Evolutionary conservation across 2,329 filamentous ascomycete genomes (phyloP).

Genomic region (Diaporthe vaccinii): DNA sequence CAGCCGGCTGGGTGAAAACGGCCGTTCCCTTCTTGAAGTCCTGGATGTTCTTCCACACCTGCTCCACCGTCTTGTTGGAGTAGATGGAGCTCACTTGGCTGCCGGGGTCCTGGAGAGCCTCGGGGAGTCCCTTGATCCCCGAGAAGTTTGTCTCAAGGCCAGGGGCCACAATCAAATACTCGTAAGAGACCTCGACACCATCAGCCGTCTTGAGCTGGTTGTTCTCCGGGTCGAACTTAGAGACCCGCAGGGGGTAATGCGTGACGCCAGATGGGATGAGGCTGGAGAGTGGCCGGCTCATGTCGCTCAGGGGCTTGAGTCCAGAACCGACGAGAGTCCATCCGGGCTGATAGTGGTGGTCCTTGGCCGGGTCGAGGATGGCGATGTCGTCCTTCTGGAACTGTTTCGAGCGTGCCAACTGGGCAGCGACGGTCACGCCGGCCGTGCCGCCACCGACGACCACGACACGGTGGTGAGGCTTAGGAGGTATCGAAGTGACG

Average conservation of each 20-base stretch:
- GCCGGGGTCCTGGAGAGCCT: slow-evolving; percentile 50
- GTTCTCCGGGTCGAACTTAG: slow-evolving; percentile 52
- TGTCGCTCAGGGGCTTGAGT: slow-evolving; percentile 48
- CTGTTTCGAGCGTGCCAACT: slow-evolving; percentile 43
- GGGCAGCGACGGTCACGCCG: slow-evolving; percentile 43
- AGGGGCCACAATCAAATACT: slow-evolving; percentile 54
- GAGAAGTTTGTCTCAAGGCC: slow-evolving; percentile 54
- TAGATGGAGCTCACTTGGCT: slow-evolving; percentile 55
- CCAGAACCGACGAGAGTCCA: slow-evolving; percentile 56
- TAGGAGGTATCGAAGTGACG: slow-evolving; percentile 41
- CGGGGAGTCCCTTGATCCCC: slow-evolving; percentile 51
- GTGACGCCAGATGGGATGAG: slow-evolving; percentile 52
- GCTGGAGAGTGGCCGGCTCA: slow-evolving; percentile 47
- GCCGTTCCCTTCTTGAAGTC: slow-evolving; percentile 52
- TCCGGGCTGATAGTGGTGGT: slow-evolving; percentile 53
- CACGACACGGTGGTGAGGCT: slow-evolving; percentile 43
- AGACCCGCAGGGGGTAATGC: slow-evolving; percentile 52
- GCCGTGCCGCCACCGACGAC: slow-evolving; percentile 45
- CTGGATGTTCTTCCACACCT: slow-evolving; percentile 54
- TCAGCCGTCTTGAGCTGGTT: slow-evolving; percentile 52
- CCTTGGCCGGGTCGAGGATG: slow-evolving; percentile 52
- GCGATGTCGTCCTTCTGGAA: slow-evolving; percentile 52
- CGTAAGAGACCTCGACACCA: slow-evolving; percentile 52
- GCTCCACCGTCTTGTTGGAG: slow-evolving; percentile 51
- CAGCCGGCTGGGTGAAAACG: slow-evolving; percentile 55